Evolutionary conservation across 139 green algal genomes (phyloP), one percentile per base, ranked within the genome.

Genomic region (Closterium sp.): DNA sequence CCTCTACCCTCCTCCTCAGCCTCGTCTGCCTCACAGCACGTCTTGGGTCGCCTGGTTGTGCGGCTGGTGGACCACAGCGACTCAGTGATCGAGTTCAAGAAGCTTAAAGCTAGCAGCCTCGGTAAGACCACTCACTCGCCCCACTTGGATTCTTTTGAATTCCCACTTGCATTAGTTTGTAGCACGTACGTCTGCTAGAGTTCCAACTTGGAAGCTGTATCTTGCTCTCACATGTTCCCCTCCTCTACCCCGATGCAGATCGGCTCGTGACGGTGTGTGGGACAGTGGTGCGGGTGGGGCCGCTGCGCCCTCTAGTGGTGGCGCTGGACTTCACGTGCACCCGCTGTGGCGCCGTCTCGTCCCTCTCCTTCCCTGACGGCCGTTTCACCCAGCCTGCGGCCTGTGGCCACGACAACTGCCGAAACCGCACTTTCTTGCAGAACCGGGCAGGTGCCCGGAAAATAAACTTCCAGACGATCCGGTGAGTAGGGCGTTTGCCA

Each of bases 391-490:
- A 93, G 16, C 97, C 97, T 0, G 92, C 89, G 0, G 38, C 85
- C n/a, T 98, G 97, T 91, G 10, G 86, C 36, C 91, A 84, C 12
- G 90, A 94, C 3, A 94, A 96, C 32, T 99, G 97, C 95, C 94
- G 95, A 64, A 96, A 95, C 89, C 93, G 93, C 9, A 96, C 87
- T 16, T 98, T 99, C 84, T 86, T 76, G 35, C 95, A 96, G 0
- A 86, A 95, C 38, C 92, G 91, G n/a, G 34, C 16, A 30, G 91
- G 87, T 91, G 96, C 93, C 21, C 36, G 81, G 34, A 96, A 91
- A 84, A 92, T 96, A 4, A 97, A 98, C 93, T 99, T 96, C 96
- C 96, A 98, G 92, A 97, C 97, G 55, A 84, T 98, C 0, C 96
- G 94, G 28, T 31, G 83, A 28, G 88, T 91, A 6, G 4, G 19